Conservation (phyloP, 2,329 filamentous ascomycete species). For the Colletotrichum godetiae region DNA sequence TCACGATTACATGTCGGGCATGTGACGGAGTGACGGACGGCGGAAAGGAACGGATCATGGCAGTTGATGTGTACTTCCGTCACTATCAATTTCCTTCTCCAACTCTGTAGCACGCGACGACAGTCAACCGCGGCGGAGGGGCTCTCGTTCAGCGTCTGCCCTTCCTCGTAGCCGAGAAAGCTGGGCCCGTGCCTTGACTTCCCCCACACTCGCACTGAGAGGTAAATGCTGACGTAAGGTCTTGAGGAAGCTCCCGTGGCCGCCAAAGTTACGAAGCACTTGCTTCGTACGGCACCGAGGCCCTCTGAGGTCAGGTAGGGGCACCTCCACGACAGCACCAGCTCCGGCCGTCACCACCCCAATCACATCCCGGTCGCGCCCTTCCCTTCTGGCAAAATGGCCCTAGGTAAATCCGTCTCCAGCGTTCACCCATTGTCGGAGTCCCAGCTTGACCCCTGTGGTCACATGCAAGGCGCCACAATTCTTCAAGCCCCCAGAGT, state of each 20-base stretch:
- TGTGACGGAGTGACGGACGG: conserved; percentile 22
- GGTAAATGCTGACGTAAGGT: neutral
- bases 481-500: conserved; percentile 24
- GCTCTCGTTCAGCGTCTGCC: conserved; percentile 13
- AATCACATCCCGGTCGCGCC: conserved; percentile 18
- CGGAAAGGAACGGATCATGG: conserved; percentile 23
- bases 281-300: no score
- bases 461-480: conserved; percentile 34
- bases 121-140: conserved; percentile 24
- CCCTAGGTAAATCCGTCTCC: conserved; percentile 8
- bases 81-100: conserved; percentile 25
- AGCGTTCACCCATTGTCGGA: neutral
- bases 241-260: neutral
- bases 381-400: neutral
- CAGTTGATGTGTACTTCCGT: conserved; percentile 1
- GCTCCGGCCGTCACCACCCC: conserved; percentile 25
- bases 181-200: neutral
- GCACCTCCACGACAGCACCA: neutral
- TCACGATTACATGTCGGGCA: neutral
- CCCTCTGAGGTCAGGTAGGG: neutral
- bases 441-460: conserved; percentile 26
- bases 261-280: no score
- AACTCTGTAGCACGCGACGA: conserved; percentile 18
- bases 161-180: conserved; percentile 28
- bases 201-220: conserved; percentile 10